Percentiles rank a stretch among this genome's conserved stretches.
These are phyloP conservation scores for Salix udensis DNA, from an alignment of 345 rosid genomes.

Conservation along the genomic window DNA sequence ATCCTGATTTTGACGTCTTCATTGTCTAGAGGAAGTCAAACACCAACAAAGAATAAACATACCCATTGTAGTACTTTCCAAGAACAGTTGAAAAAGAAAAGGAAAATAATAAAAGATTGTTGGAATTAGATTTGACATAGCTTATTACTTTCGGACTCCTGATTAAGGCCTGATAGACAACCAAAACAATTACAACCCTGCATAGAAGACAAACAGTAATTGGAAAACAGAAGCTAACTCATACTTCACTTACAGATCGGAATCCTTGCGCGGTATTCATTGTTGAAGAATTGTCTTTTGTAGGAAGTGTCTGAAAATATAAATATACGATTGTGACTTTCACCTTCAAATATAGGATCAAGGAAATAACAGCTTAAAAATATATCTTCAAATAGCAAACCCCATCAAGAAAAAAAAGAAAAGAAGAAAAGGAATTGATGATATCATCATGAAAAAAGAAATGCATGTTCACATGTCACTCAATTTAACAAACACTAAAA, in stretches of 20 bases:
- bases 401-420: not conserved
- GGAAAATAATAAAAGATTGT: not conserved
- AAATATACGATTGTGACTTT: not conserved
- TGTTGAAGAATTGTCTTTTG: slow-evolving; percentile 46
- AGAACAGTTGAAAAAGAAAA: not conserved
- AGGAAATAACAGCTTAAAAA: not conserved
- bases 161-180: not conserved
- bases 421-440: not conserved
- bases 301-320: slow-evolving; percentile 49
- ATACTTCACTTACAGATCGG: slow-evolving; percentile 56
- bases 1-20: not conserved
- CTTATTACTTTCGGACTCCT: no score
- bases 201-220: not conserved
- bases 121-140: no score
- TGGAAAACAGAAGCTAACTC: slow-evolving; percentile 11
- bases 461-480: not conserved
- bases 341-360: not conserved
- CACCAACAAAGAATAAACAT: not conserved
- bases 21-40: not conserved
- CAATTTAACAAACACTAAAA: no score
- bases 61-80: not conserved
- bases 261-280: slow-evolving; percentile 56
- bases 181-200: not conserved
- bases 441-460: not conserved
- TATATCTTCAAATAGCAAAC: not conserved